Evolutionary conservation across 1,139 yeast species (phyloP).

Genomic region (Geotrichum klebahnii): DNA sequence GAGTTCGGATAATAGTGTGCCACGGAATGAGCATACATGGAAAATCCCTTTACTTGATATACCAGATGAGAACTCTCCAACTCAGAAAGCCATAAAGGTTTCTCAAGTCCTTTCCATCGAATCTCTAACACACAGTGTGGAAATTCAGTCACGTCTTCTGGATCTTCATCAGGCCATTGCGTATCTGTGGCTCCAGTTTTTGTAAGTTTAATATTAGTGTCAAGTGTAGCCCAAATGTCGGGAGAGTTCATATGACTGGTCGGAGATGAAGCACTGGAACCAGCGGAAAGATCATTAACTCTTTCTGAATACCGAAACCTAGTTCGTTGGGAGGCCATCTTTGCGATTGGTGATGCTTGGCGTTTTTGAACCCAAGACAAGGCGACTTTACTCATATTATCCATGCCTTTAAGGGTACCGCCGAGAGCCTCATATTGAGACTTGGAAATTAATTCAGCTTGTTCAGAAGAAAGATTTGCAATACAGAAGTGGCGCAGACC

Average conservation of each 20-base stretch:
- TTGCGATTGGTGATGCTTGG: constrained; percentile 17
- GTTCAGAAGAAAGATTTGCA: constrained; percentile 34
- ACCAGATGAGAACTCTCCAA: constrained; percentile 41
- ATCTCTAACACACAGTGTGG: constrained; percentile 50
- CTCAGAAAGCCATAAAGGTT: constrained; percentile 40
- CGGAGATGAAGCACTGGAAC: constrained; percentile 17
- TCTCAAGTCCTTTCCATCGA: constrained; percentile 42
- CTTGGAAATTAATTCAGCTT: constrained; percentile 34
- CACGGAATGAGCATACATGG: constrained; percentile 38
- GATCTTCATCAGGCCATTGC: constrained; percentile 26
- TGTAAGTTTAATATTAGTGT: constrained; percentile 46
- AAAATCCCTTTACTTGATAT: constrained; percentile 37
- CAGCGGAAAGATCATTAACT: constrained; percentile 18
- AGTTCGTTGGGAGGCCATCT: constrained; percentile 15
- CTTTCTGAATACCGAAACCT: constrained; percentile 20
- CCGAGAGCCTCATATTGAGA: constrained; percentile 26
- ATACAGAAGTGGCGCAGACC: constrained; percentile 49
- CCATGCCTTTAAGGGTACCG: constrained; percentile 24
- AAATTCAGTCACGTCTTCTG: constrained; percentile 35
- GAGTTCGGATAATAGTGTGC: constrained; percentile 19
- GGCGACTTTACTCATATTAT: constrained; percentile 36
- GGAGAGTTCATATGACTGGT: constrained; percentile 24
- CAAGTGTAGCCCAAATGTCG: constrained; percentile 46
- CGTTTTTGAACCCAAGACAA: constrained; percentile 30
- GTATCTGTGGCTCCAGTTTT: constrained; percentile 26